Conservation (phyloP, 2,329 filamentous ascomycete genomes). For the Fusarium sp. region DNA sequence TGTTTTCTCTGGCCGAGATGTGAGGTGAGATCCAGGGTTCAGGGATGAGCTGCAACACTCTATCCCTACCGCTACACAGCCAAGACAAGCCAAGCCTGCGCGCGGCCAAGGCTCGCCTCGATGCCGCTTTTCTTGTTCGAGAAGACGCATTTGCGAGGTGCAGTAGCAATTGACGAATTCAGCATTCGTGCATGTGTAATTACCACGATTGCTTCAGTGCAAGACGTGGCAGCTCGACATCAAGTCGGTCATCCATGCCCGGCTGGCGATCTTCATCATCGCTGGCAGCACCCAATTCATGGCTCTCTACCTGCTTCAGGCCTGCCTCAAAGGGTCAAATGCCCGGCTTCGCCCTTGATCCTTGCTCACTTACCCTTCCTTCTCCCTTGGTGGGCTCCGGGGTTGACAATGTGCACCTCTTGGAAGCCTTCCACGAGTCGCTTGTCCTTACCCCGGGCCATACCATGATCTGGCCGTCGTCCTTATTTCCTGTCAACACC, state of each 20-base stretch:
- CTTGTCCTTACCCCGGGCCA: constrained; percentile 28
- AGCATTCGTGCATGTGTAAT: constrained; percentile 25
- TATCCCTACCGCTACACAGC: constrained; percentile 21
- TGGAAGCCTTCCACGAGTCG: constrained; percentile 20
- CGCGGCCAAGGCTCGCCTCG: constrained; percentile 12
- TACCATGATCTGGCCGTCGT: background rate
- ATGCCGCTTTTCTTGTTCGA: constrained; percentile 31
- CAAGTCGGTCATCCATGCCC: constrained; percentile 9
- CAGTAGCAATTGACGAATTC: constrained; percentile 5
- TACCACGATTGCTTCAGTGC: constrained; percentile 20
- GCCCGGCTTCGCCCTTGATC: constrained; percentile 16
- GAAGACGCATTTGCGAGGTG: background rate
- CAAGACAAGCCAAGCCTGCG: background rate
- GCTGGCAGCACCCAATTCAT: no score
- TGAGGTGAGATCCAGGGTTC: constrained; percentile 31
- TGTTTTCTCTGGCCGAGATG: constrained; percentile 15
- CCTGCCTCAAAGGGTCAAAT: constrained; percentile 35
- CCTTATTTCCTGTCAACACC: background rate
- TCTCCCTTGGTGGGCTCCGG: constrained; percentile 8
- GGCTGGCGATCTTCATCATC: constrained; percentile 29
- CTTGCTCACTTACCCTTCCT: constrained; percentile 10
- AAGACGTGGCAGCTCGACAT: constrained; percentile 10
- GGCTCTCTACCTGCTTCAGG: no score
- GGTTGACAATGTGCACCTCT: constrained; percentile 8
- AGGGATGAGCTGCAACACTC: constrained; percentile 26